phyloP scores from a whole-genome alignment of 176 grass and related monocot genomes.

The Hordeum marinum region DNA sequence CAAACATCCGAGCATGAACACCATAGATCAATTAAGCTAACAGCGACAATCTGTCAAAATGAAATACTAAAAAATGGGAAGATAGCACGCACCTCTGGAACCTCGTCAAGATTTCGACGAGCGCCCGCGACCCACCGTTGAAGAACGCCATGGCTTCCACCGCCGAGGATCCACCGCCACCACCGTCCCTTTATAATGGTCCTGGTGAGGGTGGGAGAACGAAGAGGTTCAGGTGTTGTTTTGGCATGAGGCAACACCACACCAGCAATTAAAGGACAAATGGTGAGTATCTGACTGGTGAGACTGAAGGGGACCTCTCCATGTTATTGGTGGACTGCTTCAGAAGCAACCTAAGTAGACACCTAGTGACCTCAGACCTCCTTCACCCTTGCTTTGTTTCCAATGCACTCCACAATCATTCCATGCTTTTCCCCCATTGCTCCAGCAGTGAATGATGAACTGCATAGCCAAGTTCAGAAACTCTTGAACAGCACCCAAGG shows the following conservation, averaged over 20 bases:
- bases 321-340: constrained; percentile 37
- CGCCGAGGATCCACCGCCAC: not conserved
- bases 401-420: constrained; percentile 95
- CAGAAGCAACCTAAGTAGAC: constrained; percentile 46
- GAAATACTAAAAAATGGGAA: not conserved
- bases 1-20: not conserved
- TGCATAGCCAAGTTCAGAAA: not conserved
- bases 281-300: constrained; percentile 16
- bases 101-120: constrained; percentile 66
- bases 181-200: constrained; percentile 9
- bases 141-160: constrained; percentile 69
- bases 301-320: constrained; percentile 36
- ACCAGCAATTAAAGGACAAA: constrained; percentile 5
- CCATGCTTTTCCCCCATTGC: constrained; percentile 24
- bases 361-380: constrained; percentile 16
- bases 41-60: too few relatives aligned
- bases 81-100: constrained; percentile 46
- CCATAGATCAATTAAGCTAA: too few relatives aligned
- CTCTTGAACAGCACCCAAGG: not conserved
- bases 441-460: not conserved
- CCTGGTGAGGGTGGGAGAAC: not conserved
- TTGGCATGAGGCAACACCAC: constrained; percentile 24
- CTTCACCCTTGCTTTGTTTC: constrained; percentile 60
- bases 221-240: constrained; percentile 14
- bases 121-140: constrained; percentile 44